Base-by-base conservation (phyloP, 129 eudicot species). In the Calendula officinalis region DNA sequence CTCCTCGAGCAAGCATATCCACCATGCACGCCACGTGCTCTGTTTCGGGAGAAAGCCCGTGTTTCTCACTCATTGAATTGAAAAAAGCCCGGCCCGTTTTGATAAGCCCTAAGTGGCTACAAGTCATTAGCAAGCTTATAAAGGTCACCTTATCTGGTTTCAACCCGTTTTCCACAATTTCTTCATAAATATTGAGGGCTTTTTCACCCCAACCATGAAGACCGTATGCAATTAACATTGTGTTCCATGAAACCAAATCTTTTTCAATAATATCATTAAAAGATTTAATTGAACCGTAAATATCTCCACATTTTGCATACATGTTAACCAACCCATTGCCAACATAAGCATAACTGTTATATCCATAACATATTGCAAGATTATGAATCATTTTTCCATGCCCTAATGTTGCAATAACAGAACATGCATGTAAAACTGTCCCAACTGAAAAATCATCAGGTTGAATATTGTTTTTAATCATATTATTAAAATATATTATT, bases 231-330 rank as follows among this genome's bases (percentile, higher is more conserved):
- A 89, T 79, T 71, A 89, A 64, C 83, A 85, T 73, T 3, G 95
- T 83, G 52, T 89, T 89, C 88, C 90, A 89, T 12, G 97, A 80
- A 40, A 85, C 75, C 62, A 89, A 45, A 73, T 85, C 88, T 64
- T 83, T 89, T 14, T 56, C 54, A 2, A 68, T 34, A 51, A 85
- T 76, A 22, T 89, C 95, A 49, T 51, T 32, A 41, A 89, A 89
- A 45, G 90, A 77, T 62, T 50, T 62, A 8, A 16, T 41, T 13
- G 97, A 78, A 42, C 76, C 68, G 22, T 37, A 44, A 65, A 85
- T 51, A 62, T 85, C 91, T 16, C 97, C 95, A 77, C 95, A 85
- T 69, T 85, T 89, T 54, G 86, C 97, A 39, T 89, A 89, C 90
- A 89, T 83, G 86, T 89, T 89, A 32, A 89, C 86, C 67, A 89